Evolutionary conservation across 108 stramenopile species (phyloP), one percentile per base, ranked within the genome.

Genomic region (Cyclotella sp.): DNA sequence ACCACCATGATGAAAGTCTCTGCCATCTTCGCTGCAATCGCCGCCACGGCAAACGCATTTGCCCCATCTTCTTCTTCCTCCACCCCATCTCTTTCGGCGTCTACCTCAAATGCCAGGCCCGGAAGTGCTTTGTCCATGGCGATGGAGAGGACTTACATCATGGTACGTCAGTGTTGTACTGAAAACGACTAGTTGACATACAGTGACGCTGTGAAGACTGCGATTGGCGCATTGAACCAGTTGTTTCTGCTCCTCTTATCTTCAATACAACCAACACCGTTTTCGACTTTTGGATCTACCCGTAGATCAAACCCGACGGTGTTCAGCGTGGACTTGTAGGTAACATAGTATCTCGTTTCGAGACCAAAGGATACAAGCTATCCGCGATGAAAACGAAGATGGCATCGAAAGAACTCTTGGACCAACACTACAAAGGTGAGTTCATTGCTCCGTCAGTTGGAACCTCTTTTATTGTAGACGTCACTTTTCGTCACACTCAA

Each of bases 361-460:
- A 98, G 70, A 78, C 86, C 41, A 97, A 96, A 83, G 97, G 97
- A 41, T 96, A 92, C 85, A 91, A 95, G 83, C 88, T 98, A n/a
- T 76, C 84, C 40, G 98, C 93, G 55, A 85, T 97, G 90, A 98
- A 98, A 89, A 95, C 93, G 60, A 81, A 81, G 68, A 69, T 80
- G 85, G 90, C 98, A 40, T 85, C 90, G 11, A 78, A 84, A 64
- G 96, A 97, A 69, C 86, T 95, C 49, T 87, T 96, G 13, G 91
- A 96, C 21, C 60, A 83, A 59, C 98, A 98, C 83, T 98, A 98
- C 87, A 71, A 72, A 49, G 63, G 63, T 64, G 9, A 64, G 63
- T 34, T 5, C 45, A 11, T 44, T 51, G 5, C 8, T 19, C 5
- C 19, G 18, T 19, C 18, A 19, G 49, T 18, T 19, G n/a, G 18